These are phyloP conservation scores for Choiromyces venosus DNA, from an alignment of 495 filamentous ascomycete species.

Conservation along the genomic window DNA sequence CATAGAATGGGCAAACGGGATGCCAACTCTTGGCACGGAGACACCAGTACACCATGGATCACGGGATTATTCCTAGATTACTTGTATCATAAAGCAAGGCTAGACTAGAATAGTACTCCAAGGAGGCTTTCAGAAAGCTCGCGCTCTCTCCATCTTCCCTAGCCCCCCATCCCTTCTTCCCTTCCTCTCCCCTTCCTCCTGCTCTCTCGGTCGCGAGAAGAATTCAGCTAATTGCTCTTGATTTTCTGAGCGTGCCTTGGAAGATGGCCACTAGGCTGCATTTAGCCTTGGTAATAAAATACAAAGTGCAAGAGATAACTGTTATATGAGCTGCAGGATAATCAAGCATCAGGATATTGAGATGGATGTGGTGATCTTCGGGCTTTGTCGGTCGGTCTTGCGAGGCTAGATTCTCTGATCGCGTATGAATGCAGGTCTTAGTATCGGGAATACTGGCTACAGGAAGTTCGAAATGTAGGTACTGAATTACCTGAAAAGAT, in stretches of 20 bases:
- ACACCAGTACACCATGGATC: not conserved
- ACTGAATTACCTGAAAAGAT: not conserved
- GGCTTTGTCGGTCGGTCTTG: not conserved
- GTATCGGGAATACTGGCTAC: not conserved
- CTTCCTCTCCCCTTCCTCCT: not conserved
- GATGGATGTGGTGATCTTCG: not conserved
- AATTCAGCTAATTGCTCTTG: not conserved
- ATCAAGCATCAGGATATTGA: not conserved
- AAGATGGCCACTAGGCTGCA: not conserved
- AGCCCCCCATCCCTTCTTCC: too few relatives aligned
- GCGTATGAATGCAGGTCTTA: not conserved
- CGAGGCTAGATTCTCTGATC: not conserved
- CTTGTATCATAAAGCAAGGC: not conserved
- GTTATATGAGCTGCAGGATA: not conserved
- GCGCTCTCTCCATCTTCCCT: not conserved
- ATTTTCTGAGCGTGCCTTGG: not conserved
- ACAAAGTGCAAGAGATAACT: not conserved
- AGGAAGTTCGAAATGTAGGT: not conserved
- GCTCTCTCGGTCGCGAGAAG: not conserved
- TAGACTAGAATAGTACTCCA: not conserved
- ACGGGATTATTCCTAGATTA: not conserved
- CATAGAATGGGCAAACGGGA: too few relatives aligned
- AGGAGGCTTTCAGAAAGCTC: not conserved
- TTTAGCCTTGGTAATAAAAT: not conserved
- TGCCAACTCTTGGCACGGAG: too few relatives aligned